Evolutionary conservation across 257 asterid genomes (phyloP).

Genomic region (Apocynum venetum): DNA sequence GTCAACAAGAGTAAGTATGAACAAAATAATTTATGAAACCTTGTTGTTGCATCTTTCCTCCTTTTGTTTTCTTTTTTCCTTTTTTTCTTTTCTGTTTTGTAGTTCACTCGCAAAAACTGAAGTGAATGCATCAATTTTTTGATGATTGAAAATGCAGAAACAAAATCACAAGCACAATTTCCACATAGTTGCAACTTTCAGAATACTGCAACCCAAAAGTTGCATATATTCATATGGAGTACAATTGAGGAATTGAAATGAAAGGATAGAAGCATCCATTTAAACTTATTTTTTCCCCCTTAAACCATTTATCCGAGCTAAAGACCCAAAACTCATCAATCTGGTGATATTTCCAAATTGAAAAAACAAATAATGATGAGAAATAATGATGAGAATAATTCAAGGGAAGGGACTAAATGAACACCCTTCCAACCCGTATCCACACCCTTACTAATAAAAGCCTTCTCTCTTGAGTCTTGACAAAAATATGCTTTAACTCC

Average conservation of each 20-base stretch:
- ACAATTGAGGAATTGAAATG: not conserved
- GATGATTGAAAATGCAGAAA: not conserved
- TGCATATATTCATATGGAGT: not conserved
- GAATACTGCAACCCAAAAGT: not conserved
- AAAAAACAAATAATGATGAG: no score
- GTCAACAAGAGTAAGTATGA: slow-evolving; percentile 3
- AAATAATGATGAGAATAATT: not conserved
- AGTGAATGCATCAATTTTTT: not conserved
- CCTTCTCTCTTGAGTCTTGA: not conserved
- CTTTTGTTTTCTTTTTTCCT: not conserved
- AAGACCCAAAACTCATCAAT: not conserved
- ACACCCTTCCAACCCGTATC: not conserved
- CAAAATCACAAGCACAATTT: not conserved
- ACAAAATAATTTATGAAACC: not conserved
- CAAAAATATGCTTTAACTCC: not conserved
- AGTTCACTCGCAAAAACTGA: not conserved
- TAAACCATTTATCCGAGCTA: not conserved
- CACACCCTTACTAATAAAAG: not conserved
- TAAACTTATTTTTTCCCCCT: not conserved
- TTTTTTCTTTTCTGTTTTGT: not conserved
- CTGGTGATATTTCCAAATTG: not conserved
- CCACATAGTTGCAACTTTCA: not conserved
- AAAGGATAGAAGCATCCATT: not conserved
- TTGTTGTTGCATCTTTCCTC: not conserved
- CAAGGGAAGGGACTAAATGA: not conserved